Evolutionary conservation across 2,329 filamentous ascomycete species (phyloP), one percentile per base, ranked within the genome.

Genomic region (Metarhizium robertsii): DNA sequence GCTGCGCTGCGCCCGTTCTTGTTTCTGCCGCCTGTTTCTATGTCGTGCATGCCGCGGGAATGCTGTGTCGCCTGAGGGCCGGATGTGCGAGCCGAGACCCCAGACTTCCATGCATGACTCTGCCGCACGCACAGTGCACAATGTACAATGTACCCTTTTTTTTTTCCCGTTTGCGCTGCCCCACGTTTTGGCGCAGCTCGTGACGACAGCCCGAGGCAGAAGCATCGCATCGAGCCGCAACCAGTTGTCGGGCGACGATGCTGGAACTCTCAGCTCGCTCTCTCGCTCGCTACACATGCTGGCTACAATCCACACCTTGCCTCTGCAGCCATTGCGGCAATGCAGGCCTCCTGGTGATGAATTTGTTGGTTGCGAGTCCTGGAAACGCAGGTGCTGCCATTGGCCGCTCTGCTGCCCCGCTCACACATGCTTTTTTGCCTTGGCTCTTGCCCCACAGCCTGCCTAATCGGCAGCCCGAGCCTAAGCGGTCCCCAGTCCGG

Each of bases 381-480:
- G 38, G 38, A 54, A 54, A 51, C 50, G 47, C 53, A 13, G 7
- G 11, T 47, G 13, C 30, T 25, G 32, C 14, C 43, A 53, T 55
- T 52, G 53, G 53, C 38, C 10, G 18, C 20, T 46, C 5, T 43
- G 16, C 14, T 5, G 53, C 25, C 51, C 54, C 51, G 36, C 51
- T 50, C 29, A 29, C 54, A 56, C 54, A 56, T 51, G 53, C 45
- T 54, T 52, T 14, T 16, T 40, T 16, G 38, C 38, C 38, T 40
- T 40, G 4, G 10, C 13, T 42, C 49, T 51, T 30, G 42, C 53
- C 45, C 38, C 53, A 34, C 53, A 46, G 18, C 38, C 38, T 34
- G 53, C 49, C 45, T 25, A 34, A 42, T 32, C 51, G 54, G 57
- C 54, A 60, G 56, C 58, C 25, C 58, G 58, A 58, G 50, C 59